phyloP scores from a whole-genome alignment of 257 asterid species.

The Nyctanthes arbortristis region DNA sequence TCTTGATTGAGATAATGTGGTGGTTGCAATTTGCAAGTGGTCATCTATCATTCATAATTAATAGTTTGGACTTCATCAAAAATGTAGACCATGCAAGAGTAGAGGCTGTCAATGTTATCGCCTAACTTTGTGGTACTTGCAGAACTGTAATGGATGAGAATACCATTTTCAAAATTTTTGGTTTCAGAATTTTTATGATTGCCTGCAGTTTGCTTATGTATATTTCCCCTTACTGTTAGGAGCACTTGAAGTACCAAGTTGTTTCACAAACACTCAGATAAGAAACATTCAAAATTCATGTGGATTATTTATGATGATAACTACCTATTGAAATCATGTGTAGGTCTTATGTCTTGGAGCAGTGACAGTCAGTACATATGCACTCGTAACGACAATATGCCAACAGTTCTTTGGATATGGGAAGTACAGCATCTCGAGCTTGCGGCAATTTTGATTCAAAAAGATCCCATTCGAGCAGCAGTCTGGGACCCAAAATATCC shows the following conservation, averaged over 20 bases:
- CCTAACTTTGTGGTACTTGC: background rate
- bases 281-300: background rate
- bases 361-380: constrained; percentile 78
- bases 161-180: background rate
- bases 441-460: constrained; percentile 83
- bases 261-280: too few relatives aligned
- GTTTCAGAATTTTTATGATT: background rate
- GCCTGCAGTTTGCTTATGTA: background rate
- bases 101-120: too few relatives aligned
- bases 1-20: background rate
- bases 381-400: constrained; percentile 96
- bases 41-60: background rate
- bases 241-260: background rate
- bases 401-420: constrained; percentile 97
- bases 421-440: constrained; percentile 86
- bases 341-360: constrained; percentile 98
- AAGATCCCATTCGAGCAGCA: constrained; percentile 88
- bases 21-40: background rate
- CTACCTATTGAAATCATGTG: constrained; percentile 21
- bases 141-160: background rate
- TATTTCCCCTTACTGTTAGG: background rate
- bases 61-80: background rate
- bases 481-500: constrained; percentile 91
- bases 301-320: background rate
- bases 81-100: background rate